Evolutionary conservation across 1,284 basidiomycete species (phyloP).

Genomic region (Takashimella tepidaria): DNA sequence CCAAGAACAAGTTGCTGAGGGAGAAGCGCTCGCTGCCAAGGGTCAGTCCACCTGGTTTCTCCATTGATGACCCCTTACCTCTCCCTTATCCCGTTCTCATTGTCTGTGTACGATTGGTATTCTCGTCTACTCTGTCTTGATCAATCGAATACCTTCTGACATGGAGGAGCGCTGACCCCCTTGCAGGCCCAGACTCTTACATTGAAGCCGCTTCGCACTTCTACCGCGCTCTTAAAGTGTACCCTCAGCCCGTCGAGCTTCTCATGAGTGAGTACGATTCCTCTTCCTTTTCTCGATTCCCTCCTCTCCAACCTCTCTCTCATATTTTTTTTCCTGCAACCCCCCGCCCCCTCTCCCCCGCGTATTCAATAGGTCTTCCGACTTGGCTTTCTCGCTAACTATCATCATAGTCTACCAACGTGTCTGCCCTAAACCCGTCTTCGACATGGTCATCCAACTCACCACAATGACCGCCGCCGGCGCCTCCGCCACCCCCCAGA

Average conservation of each 20-base stretch:
- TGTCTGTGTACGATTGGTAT: no score
- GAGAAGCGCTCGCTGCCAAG: conserved; percentile 74
- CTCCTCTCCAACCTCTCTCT: background rate
- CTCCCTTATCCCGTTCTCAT: no score
- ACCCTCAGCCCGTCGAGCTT: conserved; percentile 87
- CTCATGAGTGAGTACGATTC: conserved; percentile 56
- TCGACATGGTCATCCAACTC: conserved; percentile 85
- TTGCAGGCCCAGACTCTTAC: conserved; percentile 65
- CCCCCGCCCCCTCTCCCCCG: background rate
- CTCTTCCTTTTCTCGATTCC: background rate
- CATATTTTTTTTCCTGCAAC: background rate
- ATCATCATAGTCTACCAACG: conserved; percentile 70
- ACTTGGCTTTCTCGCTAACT: no score
- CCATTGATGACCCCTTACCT: no score
- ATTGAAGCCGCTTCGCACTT: conserved; percentile 82
- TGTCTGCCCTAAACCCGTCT: conserved; percentile 79
- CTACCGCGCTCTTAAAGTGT: conserved; percentile 89
- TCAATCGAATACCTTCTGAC: no score
- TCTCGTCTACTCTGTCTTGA: no score
- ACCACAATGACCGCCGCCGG: conserved; percentile 46
- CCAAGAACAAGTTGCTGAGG: conserved; percentile 79
- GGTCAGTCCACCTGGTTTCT: no score
- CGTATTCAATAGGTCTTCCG: conserved; percentile 33
- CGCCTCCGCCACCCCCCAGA: conserved; percentile 5
- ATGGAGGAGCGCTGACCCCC: no score